These are phyloP conservation scores for Apiotrichum siamense DNA, from an alignment of 1,284 basidiomycete species.

Conservation along the genomic window DNA sequence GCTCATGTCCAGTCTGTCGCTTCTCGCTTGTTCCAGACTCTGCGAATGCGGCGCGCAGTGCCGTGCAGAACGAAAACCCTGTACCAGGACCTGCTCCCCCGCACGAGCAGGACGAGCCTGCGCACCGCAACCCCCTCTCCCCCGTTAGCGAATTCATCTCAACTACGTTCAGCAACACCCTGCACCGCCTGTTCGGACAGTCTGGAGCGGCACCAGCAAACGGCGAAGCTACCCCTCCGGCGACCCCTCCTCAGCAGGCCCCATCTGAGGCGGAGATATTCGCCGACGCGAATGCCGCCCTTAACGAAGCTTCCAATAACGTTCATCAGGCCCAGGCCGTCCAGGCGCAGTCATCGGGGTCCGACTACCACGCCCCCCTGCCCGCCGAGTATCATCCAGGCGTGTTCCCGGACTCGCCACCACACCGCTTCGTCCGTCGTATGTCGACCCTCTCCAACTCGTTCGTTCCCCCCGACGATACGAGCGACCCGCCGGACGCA, in stretches of 20 bases:
- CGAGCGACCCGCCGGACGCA: slow-evolving; percentile 2
- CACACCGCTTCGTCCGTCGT: neutral
- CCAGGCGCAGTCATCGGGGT: neutral
- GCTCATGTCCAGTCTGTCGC: slow-evolving; percentile 46
- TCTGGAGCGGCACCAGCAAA: slow-evolving; percentile 14
- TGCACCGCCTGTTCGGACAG: slow-evolving; percentile 38
- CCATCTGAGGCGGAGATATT: too few relatives aligned
- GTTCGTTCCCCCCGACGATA: neutral
- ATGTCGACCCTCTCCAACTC: neutral
- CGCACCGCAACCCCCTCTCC: neutral
- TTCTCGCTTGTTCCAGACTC: slow-evolving; percentile 42
- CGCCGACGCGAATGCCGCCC: too few relatives aligned
- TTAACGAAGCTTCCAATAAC: too few relatives aligned
- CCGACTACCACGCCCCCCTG: neutral
- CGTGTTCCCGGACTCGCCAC: neutral
- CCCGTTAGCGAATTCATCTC: slow-evolving; percentile 23
- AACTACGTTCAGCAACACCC: slow-evolving; percentile 27
- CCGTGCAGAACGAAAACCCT: neutral
- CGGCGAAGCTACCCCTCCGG: neutral
- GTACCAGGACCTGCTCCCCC: neutral
- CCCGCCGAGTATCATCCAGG: neutral
- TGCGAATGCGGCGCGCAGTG: slow-evolving; percentile 6
- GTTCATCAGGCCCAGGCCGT: too few relatives aligned
- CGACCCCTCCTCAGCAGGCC: neutral
- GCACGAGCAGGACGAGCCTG: slow-evolving; percentile 5